Evolutionary conservation across 2,329 filamentous ascomycete species (phyloP).

Genomic region (Epichloe brachyelytri): DNA sequence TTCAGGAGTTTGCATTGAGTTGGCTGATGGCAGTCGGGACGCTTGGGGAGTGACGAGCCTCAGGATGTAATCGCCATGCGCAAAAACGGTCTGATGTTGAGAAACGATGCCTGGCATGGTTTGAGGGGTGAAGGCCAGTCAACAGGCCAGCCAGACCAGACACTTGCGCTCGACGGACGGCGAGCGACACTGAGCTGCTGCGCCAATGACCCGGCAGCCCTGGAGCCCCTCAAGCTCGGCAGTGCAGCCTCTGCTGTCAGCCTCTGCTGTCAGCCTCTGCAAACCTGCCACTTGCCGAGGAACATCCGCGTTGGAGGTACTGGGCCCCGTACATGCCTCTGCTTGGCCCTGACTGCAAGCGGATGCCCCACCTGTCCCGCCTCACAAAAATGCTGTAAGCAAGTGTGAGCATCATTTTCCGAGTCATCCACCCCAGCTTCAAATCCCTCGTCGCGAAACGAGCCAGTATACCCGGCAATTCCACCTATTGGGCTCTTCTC

Average conservation of each 20-base stretch:
- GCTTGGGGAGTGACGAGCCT: not conserved
- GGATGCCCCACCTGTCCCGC: not conserved
- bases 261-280: not conserved
- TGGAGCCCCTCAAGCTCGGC: no score
- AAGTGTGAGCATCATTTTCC: not conserved
- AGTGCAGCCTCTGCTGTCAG: no score
- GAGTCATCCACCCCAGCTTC: not conserved
- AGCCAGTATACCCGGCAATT: not conserved
- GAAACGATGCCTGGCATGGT: constrained; percentile 3
- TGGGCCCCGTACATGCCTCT: no score
- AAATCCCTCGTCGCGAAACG: constrained; percentile 3
- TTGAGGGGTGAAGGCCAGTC: constrained; percentile 1
- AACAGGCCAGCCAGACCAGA: not conserved
- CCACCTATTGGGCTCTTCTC: not conserved
- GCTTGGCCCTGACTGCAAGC: not conserved
- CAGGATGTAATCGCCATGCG: constrained; percentile 4
- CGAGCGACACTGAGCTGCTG: not conserved
- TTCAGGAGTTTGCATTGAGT: not conserved
- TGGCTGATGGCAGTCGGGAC: not conserved
- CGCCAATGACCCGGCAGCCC: not conserved
- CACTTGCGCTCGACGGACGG: not conserved
- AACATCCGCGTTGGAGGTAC: no score
- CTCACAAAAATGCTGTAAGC: not conserved
- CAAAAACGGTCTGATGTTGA: not conserved
- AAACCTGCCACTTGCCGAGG: not conserved